Base-by-base conservation (phyloP, 176 grass and related monocot species). In the Musa beccarii region DNA sequence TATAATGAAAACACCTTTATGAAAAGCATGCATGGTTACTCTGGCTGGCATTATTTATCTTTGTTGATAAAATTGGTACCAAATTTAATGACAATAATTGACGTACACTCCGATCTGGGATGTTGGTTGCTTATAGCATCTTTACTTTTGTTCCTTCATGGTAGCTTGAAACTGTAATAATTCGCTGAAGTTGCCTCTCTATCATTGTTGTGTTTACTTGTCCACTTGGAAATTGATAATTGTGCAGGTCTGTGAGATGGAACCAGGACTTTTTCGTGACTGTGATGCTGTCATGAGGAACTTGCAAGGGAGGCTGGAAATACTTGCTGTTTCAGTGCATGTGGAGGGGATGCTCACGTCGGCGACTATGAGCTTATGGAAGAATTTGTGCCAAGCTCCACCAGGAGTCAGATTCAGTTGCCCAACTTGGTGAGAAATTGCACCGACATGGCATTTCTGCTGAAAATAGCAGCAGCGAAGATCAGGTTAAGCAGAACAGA, bases 231-330 rank as follows among this genome's bases (percentile, higher is more conserved):
- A 59, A 63, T 25, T 73, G 75, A 6, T 75, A 66, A 9, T 81
- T 61, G 77, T 91, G 50, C 75, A 91, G 95, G 84, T 98, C 17
- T 91, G 95, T 25, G 90, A 93, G 76, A 85, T 98, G 59, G 90
- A 93, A 66, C 95, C 90, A 26, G 83, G 84, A 82, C 54, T 91
- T 85, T 77, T 93, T 70, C 95, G 73, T 34, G 85, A 87, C 12
- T 98, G 95, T 82, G 95, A 93, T 87, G 80, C 84, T 76, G 24
- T 70, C 62, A 51, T 98, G 80, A 89, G 87, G 77, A 82, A 72
- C 22, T 84, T 91, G 68, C 80, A 91, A 69, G 88, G 90, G 12
- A 89, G 86, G 71, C 71, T 98, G 71, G 94, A 93, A 87, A 87
- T 98, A 72, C 83, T 98, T 19, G 81, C 84, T 4, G 84, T 91